Evolutionary conservation across 2,329 filamentous ascomycete species (phyloP), one percentile per base, ranked within the genome.

Genomic region (Helicocarpus griseus): DNA sequence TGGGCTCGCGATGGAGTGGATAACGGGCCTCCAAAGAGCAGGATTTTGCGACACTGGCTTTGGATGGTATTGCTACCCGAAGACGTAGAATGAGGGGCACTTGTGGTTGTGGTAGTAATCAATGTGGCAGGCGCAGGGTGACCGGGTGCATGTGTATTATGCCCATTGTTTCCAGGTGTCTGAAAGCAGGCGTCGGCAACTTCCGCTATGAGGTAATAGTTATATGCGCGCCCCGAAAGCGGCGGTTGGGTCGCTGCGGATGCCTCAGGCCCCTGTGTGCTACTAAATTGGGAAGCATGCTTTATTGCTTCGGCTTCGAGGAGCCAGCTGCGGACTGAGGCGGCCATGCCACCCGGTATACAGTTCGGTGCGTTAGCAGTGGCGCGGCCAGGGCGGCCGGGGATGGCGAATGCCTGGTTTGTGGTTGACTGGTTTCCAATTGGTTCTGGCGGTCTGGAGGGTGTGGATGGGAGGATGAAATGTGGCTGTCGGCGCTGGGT

Each of bases 241-340:
- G 33, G 50, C 8, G 26, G 45, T 24, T 35, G 26, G 44, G 29
- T 14, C 11, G 11, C 11, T 47, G 31, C 11, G 31, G 22, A 24
- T 22, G 38, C 3, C 19, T 21, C 17, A 11, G 29, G 31, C 5
- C n/a, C 4, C 17, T 44, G 41, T 36, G 49, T 28, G 28, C 11
- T 35, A 19, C 46, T n/a, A 36, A 33, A 35, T n/a, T 51, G 53
- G 24, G 48, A 28, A 9, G 35, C 45, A 38, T 53, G 52, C n/a
- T 51, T 52, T 50, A 63, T 69, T 1, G 63, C 55, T 8, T 63
- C 67, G 52, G 62, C 63, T 48, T 72, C 69, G 4, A 72, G 50
- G 8, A 72, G 60, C 69, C 69, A 72, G 50, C 63, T 62, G n/a
- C 68, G 68, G 26, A 70, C 63, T 48, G 69, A 62, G 1, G 68